Base-by-base conservation (phyloP, 2,329 filamentous ascomycete species). In the Cephalotrichum gorgonifer region DNA sequence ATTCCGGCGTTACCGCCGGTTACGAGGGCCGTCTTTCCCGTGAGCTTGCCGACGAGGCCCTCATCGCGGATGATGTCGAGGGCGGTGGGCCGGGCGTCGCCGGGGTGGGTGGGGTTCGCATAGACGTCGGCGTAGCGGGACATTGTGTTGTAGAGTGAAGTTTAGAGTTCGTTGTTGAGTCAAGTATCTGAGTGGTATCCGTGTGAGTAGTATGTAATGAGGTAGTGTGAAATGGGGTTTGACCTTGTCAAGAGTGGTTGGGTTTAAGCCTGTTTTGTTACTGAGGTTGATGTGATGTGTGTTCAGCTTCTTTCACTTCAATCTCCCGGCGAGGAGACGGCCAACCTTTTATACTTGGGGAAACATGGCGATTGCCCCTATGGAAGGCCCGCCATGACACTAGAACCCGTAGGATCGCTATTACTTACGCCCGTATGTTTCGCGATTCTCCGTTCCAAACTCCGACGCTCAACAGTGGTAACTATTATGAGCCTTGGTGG, bases 1-100 rank as follows among this genome's bases (percentile, higher is more conserved):
- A 73, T 57, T 2, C 70, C 71, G 15, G 65, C 60, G 5, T 63
- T 64, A 17, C 56, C 58, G n/a, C 71, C 71, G 1, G 71, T 73
- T 41, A 74, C 62, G 14, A 73, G 52, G 8, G 66, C 56, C 22
- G 66, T 62, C 43, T 67, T 69, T 43, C 58, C 62, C 3, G 30
- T 25, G 30, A 46, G 44, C n/a, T 58, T 64, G 43, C 61, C 61
- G 7, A 60, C 52, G 35, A 56, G 55, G 11, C 53, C 48, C 25
- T 70, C 63, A 47, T 71, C 66, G 26, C 61, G 50, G 44, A 71
- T 51, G 31, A 71, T 63, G 44, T 68, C 61, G 1, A 67, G 45
- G 3, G 68, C 68, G 1, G 67, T 71, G 14, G 68, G 69, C 2
- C 67, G 62, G 25, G 58, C 55, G 51, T 71, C 69, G 2, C 66